Evolutionary conservation across 306 rosid species (phyloP), one percentile per base, ranked within the genome.

Genomic region (Macrotyloma uniflorum): DNA sequence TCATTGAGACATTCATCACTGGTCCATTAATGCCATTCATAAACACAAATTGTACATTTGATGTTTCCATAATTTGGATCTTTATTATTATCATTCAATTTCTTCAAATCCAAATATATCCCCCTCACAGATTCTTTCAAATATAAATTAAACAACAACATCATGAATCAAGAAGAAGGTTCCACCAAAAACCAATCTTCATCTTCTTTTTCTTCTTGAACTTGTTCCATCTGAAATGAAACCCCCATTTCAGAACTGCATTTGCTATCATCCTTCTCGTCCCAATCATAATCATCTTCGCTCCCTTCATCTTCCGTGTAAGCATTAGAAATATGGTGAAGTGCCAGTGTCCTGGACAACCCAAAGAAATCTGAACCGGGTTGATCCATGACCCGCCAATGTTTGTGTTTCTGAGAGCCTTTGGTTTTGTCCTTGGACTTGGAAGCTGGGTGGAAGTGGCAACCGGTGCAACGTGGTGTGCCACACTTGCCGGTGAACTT

Each of bases 401-500:
- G 74, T 53, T 71, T 91, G 16, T 63, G 32, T 87, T 88, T 92
- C 12, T 75, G 88, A 62, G 82, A 40, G 4, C 97, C 98, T 57
- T 87, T 92, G 53, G 87, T 45, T 76, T 90, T 92, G 67, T 66
- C 72, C 66, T 82, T 89, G 71, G 97, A 79, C 90, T 89, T 94
- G 19, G 78, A 51, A 5, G 84, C 70, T 0, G 93, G 94, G 74
- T 76, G 85, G n/a, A 83, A 26, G 73, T 82, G 89, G 64, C 94
- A 91, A 0, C 72, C 84, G 0, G 33, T 42, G 90, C 91, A 87
- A 43, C 74, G 66, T 0, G 84, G n/a, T 14, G 49, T 74, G 63
- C 83, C 10, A 8, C 98, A 87, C 70, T 90, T 91, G 6, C 96
- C 87, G 0, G 96, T 89, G 88, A 86, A 90, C 58, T 90, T 92